These are phyloP conservation scores for Nakaseomyces sp. DNA, from an alignment of 1,139 yeast genomes.

Conservation along the genomic window DNA sequence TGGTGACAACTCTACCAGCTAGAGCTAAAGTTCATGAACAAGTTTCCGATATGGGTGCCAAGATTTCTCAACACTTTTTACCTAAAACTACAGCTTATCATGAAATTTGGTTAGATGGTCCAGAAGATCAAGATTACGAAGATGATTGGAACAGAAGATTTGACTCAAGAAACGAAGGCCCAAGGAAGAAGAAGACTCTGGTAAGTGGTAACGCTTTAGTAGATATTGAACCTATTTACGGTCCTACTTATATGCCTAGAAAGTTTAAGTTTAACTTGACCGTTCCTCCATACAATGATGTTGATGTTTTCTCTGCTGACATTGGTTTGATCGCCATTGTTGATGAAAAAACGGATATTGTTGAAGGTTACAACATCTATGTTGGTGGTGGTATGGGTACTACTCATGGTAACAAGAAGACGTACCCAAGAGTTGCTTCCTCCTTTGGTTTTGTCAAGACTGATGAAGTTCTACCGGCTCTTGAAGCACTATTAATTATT, in stretches of 20 bases:
- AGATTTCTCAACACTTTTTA: constrained; percentile 70
- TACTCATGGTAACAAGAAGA: constrained; percentile 92
- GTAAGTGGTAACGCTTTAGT: constrained; percentile 84
- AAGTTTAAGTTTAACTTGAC: constrained; percentile 92
- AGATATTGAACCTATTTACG: constrained; percentile 81
- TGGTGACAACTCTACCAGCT: constrained; percentile 79
- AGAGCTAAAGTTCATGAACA: constrained; percentile 77
- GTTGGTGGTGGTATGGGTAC: constrained; percentile 99
- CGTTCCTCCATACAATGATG: constrained; percentile 94
- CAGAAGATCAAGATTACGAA: constrained; percentile 61
- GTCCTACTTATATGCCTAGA: constrained; percentile 84
- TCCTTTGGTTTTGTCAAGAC: constrained; percentile 65
- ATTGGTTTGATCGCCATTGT: constrained; percentile 87
- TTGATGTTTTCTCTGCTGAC: constrained; percentile 93
- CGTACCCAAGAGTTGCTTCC: constrained; percentile 92
- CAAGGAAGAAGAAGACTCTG: constrained; percentile 66
- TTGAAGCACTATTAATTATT: constrained; percentile 87
- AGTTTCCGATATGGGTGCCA: constrained; percentile 52
- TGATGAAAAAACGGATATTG: constrained; percentile 47
- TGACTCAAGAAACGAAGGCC: constrained; percentile 68
- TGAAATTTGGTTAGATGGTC: constrained; percentile 91
- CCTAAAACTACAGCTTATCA: constrained; percentile 94
- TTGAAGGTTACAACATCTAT: constrained; percentile 70
- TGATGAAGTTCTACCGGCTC: constrained; percentile 64
- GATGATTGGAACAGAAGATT: constrained; percentile 62